Evolutionary conservation across 2,329 filamentous ascomycete genomes (phyloP).

Genomic region (Diaporthe vexans): DNA sequence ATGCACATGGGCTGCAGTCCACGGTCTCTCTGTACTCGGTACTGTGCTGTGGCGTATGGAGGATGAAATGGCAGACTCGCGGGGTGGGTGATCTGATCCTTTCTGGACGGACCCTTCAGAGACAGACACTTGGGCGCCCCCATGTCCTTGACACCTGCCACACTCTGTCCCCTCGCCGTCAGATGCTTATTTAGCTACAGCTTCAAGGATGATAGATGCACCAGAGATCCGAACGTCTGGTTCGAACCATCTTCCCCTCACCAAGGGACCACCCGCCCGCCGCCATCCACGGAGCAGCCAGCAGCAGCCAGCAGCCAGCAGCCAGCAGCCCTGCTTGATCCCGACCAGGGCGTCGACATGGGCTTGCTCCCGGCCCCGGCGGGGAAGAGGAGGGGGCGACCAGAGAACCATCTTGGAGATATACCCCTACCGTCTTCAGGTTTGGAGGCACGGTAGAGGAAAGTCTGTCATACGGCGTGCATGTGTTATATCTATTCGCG

Average conservation of each 20-base stretch:
- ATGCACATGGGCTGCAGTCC: neutral
- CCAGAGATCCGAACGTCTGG: conserved; percentile 41
- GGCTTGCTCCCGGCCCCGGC: conserved; percentile 27
- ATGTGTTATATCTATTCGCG: neutral
- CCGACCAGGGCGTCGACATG: conserved; percentile 36
- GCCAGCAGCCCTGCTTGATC: conserved; percentile 27
- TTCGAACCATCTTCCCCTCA: conserved; percentile 25
- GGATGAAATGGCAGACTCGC: neutral
- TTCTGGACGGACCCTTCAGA: neutral
- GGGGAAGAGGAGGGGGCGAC: neutral
- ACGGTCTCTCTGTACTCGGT: too few relatives aligned
- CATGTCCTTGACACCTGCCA: conserved; percentile 31
- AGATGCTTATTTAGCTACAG: conserved; percentile 34
- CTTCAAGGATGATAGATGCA: conserved; percentile 38
- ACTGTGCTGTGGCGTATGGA: neutral
- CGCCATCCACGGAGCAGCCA: neutral
- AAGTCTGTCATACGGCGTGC: neutral
- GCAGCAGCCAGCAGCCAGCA: conserved; percentile 14
- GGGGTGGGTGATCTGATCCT: conserved; percentile 1
- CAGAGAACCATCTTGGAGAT: neutral
- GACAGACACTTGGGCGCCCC: conserved; percentile 2
- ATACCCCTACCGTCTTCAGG: neutral
- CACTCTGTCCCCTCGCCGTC: conserved; percentile 25
- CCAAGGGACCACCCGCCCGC: conserved; percentile 19
- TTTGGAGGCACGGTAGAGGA: neutral